These are phyloP conservation scores for Lasiosphaeria ovina DNA, from an alignment of 495 filamentous ascomycete genomes.

Conservation along the genomic window DNA sequence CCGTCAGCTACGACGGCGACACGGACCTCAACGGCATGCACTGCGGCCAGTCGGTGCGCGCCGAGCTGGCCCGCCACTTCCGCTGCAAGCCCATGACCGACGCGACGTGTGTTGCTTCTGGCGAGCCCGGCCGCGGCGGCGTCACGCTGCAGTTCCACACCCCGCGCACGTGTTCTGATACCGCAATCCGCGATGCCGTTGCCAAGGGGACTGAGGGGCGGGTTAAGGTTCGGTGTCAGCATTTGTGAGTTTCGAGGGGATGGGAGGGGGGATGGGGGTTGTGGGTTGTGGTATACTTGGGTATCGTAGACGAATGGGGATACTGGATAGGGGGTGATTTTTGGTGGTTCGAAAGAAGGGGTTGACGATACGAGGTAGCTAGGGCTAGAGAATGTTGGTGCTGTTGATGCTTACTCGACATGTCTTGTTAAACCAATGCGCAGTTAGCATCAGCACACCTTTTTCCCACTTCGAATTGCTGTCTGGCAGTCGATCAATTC, in stretches of 20 bases:
- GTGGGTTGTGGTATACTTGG: not conserved
- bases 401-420: no score
- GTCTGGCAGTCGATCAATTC: no score
- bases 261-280: no score
- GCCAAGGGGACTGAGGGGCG: conserved; percentile 3
- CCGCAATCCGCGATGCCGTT: conserved; percentile 5
- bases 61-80: conserved; percentile 1
- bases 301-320: no score
- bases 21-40: conserved; percentile 10
- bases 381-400: no score
- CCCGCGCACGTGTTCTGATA: conserved; percentile 11
- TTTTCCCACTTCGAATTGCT: no score
- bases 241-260: not conserved
- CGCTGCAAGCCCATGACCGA: conserved; percentile 11
- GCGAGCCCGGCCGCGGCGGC: not conserved
- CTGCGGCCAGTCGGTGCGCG: conserved; percentile 11
- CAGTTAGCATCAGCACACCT: no score
- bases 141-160: conserved; percentile 18
- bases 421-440: no score
- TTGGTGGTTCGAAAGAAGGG: no score
- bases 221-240: conserved; percentile 9
- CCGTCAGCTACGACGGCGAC: conserved; percentile 11
- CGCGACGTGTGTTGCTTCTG: conserved; percentile 11
- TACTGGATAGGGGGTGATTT: no score
- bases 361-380: no score